Conservation (phyloP, 164 flowering plant species). For the Piper longum region DNA sequence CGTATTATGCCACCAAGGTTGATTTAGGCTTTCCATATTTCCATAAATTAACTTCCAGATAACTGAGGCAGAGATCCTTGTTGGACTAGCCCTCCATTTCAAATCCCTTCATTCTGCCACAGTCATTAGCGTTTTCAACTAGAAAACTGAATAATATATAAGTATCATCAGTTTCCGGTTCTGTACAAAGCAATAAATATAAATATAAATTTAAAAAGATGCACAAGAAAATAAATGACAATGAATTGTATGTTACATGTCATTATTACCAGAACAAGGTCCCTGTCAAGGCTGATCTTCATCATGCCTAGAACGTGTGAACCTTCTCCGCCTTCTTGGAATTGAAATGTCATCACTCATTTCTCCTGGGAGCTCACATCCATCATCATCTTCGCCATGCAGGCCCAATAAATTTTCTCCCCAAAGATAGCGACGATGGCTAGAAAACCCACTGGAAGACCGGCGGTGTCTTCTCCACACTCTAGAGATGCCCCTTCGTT, state of each 20-base stretch:
- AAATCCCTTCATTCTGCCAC: constrained; percentile 5
- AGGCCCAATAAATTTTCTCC: constrained; percentile 74
- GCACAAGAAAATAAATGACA: background rate
- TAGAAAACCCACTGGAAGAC: constrained; percentile 25
- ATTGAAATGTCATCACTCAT: constrained; percentile 34
- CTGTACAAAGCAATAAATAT: constrained; percentile 9
- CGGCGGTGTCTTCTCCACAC: constrained; percentile 57
- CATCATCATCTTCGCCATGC: constrained; percentile 46
- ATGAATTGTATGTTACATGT: background rate
- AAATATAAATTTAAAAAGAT: constrained; percentile 1
- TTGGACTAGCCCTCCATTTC: constrained; percentile 4
- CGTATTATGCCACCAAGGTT: background rate
- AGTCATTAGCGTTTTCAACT: constrained; percentile 6
- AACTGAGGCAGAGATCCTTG: constrained; percentile 5
- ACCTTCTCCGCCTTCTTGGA: constrained; percentile 52
- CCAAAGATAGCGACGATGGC: constrained; percentile 54
- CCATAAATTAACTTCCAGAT: background rate
- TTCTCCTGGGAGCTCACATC: constrained; percentile 23
- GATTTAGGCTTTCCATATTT: background rate
- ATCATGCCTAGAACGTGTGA: constrained; percentile 38
- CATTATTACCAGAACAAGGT: constrained; percentile 13
- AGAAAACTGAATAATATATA: constrained; percentile 3
- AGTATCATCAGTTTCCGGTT: constrained; percentile 8
- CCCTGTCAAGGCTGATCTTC: constrained; percentile 35
- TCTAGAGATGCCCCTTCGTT: constrained; percentile 39